A percentile compares a stretch with the other conserved stretches of the same genome.
Conservation (phyloP, 2,329 filamentous ascomycete species). For the Celoporthe dispersa region DNA sequence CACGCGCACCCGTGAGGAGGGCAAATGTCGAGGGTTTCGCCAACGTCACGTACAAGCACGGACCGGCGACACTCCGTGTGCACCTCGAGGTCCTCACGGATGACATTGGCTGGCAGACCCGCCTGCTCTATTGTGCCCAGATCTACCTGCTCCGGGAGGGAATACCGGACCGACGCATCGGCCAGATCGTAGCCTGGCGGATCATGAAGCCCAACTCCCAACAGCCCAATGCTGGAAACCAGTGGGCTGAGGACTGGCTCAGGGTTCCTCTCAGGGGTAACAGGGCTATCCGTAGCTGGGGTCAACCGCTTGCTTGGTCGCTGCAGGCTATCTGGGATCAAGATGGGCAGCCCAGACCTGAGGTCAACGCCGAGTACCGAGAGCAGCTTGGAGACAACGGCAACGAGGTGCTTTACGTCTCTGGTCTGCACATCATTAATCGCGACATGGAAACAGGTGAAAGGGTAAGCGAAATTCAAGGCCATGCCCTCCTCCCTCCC, state of each 20-base stretch:
- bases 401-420: neutral
- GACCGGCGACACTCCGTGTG: neutral
- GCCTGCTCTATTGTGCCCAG: neutral
- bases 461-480: neutral
- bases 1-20: neutral
- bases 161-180: neutral
- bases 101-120: neutral
- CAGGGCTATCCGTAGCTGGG: neutral
- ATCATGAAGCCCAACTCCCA: neutral
- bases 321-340: conserved; percentile 3
- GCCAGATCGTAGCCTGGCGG: neutral
- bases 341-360: neutral
- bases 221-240: neutral
- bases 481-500: too few species aligned
- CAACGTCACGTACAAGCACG: neutral
- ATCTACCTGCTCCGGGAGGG: neutral
- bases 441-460: neutral
- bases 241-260: neutral
- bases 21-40: neutral
- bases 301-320: neutral
- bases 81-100: neutral
- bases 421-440: neutral
- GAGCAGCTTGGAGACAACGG: neutral
- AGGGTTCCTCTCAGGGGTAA: neutral
- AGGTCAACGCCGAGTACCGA: neutral